Percentiles rank a stretch among this genome's conserved stretches.
Evolutionary conservation across 352 stramenopile species (phyloP).

Genomic region (Pythium aristosporum): DNA sequence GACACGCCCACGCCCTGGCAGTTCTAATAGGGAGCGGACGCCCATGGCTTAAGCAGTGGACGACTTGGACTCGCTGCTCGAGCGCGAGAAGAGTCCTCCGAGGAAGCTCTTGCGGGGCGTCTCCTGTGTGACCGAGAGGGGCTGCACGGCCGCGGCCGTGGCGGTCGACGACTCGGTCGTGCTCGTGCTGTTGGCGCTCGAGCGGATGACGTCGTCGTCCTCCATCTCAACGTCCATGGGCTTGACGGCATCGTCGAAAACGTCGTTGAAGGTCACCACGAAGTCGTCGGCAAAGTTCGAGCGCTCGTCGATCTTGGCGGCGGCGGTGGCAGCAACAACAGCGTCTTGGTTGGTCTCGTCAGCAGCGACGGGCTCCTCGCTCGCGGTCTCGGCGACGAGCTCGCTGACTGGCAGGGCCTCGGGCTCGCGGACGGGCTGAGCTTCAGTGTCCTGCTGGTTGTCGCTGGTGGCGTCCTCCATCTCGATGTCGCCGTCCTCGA

Average conservation of each 20-base stretch:
- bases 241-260: neutral
- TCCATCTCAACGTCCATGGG: conserved; percentile 13
- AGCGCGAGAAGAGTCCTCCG: conserved; percentile 26
- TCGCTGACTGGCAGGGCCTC: too few relatives aligned
- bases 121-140: conserved; percentile 2
- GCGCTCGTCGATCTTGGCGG: neutral
- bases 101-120: conserved; percentile 27
- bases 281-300: neutral
- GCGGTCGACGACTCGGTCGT: conserved; percentile 22
- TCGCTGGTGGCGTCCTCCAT: conserved; percentile 22
- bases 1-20: conserved; percentile 1
- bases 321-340: neutral
- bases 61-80: conserved; percentile 25
- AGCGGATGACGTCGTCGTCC: conserved; percentile 19
- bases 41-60: conserved; percentile 11
- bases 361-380: neutral
- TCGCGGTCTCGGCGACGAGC: neutral
- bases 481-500: conserved; percentile 19
- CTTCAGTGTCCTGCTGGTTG: neutral
- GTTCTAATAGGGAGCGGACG: neutral
- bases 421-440: neutral
- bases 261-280: neutral
- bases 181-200: conserved; percentile 20
- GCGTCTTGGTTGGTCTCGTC: neutral
- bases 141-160: conserved; percentile 13